Conservation (phyloP, 192 early-diverging fungal species). For the Kappamyces sp. region DNA sequence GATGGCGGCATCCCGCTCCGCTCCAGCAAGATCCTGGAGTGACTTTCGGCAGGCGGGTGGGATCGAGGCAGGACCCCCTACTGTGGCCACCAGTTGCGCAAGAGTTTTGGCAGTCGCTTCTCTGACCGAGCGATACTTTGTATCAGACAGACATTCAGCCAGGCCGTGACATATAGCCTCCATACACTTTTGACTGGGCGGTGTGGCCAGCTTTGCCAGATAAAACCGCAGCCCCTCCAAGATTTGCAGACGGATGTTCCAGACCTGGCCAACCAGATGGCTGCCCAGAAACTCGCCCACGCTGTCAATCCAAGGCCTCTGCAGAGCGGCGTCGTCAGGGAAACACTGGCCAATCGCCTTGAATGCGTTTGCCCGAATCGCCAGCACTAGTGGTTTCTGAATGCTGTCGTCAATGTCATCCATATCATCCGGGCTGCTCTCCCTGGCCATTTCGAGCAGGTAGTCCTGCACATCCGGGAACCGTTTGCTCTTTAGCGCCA, state of each 20-base stretch:
- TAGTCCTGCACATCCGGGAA: conserved; percentile 56
- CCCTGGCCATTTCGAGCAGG: conserved; percentile 34
- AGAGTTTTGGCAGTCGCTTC: conserved; percentile 22
- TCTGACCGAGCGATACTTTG: conserved; percentile 33
- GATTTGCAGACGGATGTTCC: conserved; percentile 75
- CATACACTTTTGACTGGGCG: background rate
- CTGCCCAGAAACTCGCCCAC: conserved; percentile 35
- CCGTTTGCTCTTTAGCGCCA: conserved; percentile 49
- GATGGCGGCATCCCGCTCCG: no score
- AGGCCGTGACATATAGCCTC: conserved; percentile 7
- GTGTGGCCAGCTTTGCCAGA: conserved; percentile 29
- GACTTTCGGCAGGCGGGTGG: no score
- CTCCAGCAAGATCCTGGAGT: no score
- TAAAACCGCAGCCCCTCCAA: conserved; percentile 61
- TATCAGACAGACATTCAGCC: background rate
- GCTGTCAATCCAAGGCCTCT: conserved; percentile 15
- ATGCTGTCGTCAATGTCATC: conserved; percentile 31
- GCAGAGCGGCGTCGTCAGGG: conserved; percentile 29
- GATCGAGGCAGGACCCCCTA: no score
- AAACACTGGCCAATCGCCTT: conserved; percentile 59
- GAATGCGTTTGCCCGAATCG: conserved; percentile 63
- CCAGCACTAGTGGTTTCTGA: conserved; percentile 50
- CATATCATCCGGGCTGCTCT: conserved; percentile 50
- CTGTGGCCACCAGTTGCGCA: conserved; percentile 8
- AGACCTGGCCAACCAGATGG: conserved; percentile 61